Conservation (phyloP, 441 rosid species). For the Eutrema salsugineum region DNA sequence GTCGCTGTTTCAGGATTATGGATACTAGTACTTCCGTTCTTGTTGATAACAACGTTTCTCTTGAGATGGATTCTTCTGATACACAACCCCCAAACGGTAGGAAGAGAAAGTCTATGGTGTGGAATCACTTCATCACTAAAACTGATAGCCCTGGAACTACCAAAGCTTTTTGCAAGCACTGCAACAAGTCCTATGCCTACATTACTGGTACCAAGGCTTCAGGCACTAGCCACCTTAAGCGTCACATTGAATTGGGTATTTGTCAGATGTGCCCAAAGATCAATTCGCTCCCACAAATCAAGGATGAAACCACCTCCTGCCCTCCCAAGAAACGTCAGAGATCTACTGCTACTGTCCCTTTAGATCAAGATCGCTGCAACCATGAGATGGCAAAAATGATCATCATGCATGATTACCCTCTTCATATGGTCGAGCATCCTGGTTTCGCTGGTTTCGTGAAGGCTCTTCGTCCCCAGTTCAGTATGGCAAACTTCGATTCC, state of each 20-base stretch:
- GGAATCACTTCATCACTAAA: constrained; percentile 53
- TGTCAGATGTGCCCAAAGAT: constrained; percentile 41
- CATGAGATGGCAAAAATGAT: constrained; percentile 79
- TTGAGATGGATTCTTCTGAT: neutral
- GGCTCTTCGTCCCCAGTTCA: constrained; percentile 60
- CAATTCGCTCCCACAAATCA: constrained; percentile 30
- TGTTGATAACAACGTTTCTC: neutral
- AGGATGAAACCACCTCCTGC: constrained; percentile 17
- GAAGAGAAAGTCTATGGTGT: constrained; percentile 59
- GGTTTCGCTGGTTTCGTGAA: constrained; percentile 58
- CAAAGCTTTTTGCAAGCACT: constrained; percentile 54
- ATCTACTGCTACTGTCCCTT: constrained; percentile 33
- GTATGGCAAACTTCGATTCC: constrained; percentile 42
- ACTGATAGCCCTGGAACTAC: constrained; percentile 35
- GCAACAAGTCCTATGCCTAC: constrained; percentile 53
- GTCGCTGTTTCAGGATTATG: constrained; percentile 6
- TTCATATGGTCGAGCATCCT: constrained; percentile 78
- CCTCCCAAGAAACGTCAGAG: constrained; percentile 56
- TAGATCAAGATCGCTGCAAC: constrained; percentile 59
- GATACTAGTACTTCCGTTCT: neutral
- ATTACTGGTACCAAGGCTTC: constrained; percentile 43
- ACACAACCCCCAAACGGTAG: constrained; percentile 36
- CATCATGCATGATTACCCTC: constrained; percentile 77
- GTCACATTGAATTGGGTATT: constrained; percentile 56
- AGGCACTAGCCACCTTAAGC: constrained; percentile 70